Evolutionary conservation across 2,329 filamentous ascomycete genomes (phyloP).

Genomic region (Fonsecaea erecta): DNA sequence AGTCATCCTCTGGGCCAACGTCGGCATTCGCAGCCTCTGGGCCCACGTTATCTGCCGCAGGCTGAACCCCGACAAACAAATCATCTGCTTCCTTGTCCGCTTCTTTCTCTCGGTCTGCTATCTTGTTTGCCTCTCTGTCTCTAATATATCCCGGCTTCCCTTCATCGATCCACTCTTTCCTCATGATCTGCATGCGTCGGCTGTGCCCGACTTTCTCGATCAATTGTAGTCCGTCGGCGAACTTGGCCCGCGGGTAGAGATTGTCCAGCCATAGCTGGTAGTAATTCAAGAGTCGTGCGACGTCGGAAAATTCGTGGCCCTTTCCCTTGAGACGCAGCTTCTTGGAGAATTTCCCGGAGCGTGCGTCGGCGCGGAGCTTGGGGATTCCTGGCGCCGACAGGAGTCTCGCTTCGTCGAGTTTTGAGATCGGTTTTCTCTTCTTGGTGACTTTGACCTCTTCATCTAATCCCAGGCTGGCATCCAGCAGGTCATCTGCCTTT

Average conservation of each 20-base stretch:
- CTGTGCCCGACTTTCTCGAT: constrained; percentile 93
- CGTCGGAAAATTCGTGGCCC: constrained; percentile 92
- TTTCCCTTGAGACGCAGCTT: constrained; percentile 74
- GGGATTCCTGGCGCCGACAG: constrained; percentile 83
- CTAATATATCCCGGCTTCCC: constrained; percentile 46
- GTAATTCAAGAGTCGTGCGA: constrained; percentile 78
- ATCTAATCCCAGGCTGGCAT: constrained; percentile 74
- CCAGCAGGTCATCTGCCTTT: constrained; percentile 56
- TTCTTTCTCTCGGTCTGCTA: constrained; percentile 20
- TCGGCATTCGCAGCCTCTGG: constrained; percentile 5
- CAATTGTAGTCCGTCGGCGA: constrained; percentile 84
- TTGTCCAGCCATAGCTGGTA: constrained; percentile 98
- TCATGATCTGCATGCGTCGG: constrained; percentile 73
- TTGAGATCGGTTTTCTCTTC: constrained; percentile 75
- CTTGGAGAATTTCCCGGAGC: constrained; percentile 31
- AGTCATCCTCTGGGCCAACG: constrained; percentile 20
- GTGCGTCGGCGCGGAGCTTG: constrained; percentile 63
- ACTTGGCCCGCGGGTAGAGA: constrained; percentile 91
- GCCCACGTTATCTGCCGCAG: constrained; percentile 2
- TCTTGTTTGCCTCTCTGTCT: constrained; percentile 20
- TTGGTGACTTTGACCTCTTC: constrained; percentile 83
- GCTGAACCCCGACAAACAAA: constrained; percentile 12
- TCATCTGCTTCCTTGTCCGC: constrained; percentile 25
- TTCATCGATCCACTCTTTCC: constrained; percentile 84
- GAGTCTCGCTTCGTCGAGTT: constrained; percentile 84